Conservation (phyloP, 352 stramenopile species). For the Globisporangium paddicum region DNA sequence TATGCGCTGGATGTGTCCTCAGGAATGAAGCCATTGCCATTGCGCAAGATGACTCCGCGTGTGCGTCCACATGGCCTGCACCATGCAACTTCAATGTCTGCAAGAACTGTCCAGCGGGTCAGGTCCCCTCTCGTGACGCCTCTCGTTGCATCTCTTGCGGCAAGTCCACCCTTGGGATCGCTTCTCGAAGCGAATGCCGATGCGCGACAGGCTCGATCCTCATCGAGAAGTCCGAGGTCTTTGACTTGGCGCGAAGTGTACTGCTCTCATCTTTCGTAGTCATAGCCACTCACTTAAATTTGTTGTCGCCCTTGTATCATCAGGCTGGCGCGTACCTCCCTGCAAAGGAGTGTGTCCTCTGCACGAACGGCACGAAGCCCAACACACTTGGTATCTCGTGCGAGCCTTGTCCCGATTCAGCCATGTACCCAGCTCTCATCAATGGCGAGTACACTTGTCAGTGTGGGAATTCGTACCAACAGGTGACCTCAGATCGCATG, state of each 20-base stretch:
- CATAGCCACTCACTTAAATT: background rate
- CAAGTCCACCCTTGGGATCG: slow-evolving; percentile 47
- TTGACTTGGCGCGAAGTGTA: no score
- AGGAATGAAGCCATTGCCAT: slow-evolving; percentile 20
- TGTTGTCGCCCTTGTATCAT: background rate
- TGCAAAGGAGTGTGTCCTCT: slow-evolving; percentile 61
- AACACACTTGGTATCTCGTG: slow-evolving; percentile 47
- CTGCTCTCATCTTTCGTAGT: no score
- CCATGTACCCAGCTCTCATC: slow-evolving; percentile 57
- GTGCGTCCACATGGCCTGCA: slow-evolving; percentile 56
- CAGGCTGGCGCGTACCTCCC: slow-evolving; percentile 47
- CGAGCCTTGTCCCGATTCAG: slow-evolving; percentile 58
- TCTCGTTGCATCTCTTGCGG: slow-evolving; percentile 54
- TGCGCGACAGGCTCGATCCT: slow-evolving; percentile 45
- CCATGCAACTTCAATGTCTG: slow-evolving; percentile 51
- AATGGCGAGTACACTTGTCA: slow-evolving; percentile 31
- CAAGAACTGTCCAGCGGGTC: slow-evolving; percentile 23
- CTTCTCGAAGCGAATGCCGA: slow-evolving; percentile 36
- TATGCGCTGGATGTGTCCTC: background rate
- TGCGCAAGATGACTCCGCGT: slow-evolving; percentile 25
- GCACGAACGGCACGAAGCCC: slow-evolving; percentile 31
- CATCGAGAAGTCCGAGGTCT: slow-evolving; percentile 44
- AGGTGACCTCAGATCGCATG: slow-evolving; percentile 38
- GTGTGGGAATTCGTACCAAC: slow-evolving; percentile 55
- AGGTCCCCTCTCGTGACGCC: slow-evolving; percentile 39